A percentile compares a stretch with the other conserved stretches of the same genome.
Evolutionary conservation across 768 basidiomycete genomes (phyloP).

Genomic region (Russula brevipes): DNA sequence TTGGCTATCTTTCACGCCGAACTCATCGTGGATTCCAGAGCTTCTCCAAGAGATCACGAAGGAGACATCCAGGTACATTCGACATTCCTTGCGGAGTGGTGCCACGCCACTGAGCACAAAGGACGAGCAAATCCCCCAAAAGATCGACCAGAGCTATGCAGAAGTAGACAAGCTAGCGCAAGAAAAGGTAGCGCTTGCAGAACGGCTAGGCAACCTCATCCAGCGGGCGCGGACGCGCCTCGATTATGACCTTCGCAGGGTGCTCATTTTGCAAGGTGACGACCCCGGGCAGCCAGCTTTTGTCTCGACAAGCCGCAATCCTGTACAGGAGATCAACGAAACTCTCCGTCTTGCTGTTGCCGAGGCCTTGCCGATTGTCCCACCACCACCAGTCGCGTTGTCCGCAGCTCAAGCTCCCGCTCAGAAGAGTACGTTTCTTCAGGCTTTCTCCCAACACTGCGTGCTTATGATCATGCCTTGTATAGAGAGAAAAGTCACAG

Average conservation of each 20-base stretch:
- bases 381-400: constrained; percentile 13
- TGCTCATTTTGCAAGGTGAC: constrained; percentile 43
- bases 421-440: constrained; percentile 18
- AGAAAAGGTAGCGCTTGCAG: constrained; percentile 42
- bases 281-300: constrained; percentile 33
- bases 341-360: constrained; percentile 21
- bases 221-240: constrained; percentile 43
- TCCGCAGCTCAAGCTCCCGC: constrained; percentile 8
- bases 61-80: constrained; percentile 42
- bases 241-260: constrained; percentile 43
- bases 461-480: not conserved
- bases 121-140: constrained; percentile 36
- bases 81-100: constrained; percentile 36
- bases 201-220: constrained; percentile 42
- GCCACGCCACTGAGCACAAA: constrained; percentile 29
- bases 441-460: not conserved
- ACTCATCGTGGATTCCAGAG: constrained; percentile 30
- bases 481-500: constrained; percentile 26
- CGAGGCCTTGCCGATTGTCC: constrained; percentile 18
- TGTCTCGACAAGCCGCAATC: constrained; percentile 31
- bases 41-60: constrained; percentile 42
- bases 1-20: not conserved
- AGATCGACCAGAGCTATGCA: constrained; percentile 31
- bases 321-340: constrained; percentile 36
- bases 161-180: constrained; percentile 34